Conservation (phyloP, 257 asterid genomes). For the Nicotiana tabacum region DNA sequence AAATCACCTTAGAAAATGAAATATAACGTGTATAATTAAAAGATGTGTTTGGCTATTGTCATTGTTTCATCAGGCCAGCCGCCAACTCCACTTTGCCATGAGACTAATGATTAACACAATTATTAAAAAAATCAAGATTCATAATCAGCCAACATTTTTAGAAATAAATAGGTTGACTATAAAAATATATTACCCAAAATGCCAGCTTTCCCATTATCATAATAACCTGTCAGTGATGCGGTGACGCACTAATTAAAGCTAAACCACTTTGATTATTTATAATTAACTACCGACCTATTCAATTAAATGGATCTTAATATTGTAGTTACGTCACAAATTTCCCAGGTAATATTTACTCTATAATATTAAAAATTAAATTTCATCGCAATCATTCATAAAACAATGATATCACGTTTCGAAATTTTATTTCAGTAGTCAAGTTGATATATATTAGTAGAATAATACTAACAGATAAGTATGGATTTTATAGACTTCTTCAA, state of each 20-base stretch:
- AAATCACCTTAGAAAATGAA: no score
- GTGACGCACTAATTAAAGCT: constrained; percentile 3
- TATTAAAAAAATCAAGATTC: neutral
- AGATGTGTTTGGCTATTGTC: neutral
- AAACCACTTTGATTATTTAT: constrained; percentile 6
- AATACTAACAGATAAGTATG: neutral
- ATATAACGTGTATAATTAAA: no score
- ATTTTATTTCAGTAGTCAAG: neutral
- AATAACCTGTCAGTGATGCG: neutral
- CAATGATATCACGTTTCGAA: neutral
- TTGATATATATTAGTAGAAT: neutral
- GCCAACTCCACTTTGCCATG: neutral
- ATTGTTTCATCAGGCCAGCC: neutral
- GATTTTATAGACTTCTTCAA: neutral
- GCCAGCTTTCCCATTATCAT: neutral
- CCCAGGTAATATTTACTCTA: neutral
- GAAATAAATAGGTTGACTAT: constrained; percentile 4
- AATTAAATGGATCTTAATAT: neutral
- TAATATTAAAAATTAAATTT: neutral
- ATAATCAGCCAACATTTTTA: neutral
- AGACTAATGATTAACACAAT: neutral
- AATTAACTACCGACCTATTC: neutral
- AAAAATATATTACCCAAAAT: neutral
- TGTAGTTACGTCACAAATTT: neutral
- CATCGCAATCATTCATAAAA: neutral